These are phyloP conservation scores for Coemansia sp. DNA, from an alignment of 192 early-diverging fungal genomes.

Conservation along the genomic window DNA sequence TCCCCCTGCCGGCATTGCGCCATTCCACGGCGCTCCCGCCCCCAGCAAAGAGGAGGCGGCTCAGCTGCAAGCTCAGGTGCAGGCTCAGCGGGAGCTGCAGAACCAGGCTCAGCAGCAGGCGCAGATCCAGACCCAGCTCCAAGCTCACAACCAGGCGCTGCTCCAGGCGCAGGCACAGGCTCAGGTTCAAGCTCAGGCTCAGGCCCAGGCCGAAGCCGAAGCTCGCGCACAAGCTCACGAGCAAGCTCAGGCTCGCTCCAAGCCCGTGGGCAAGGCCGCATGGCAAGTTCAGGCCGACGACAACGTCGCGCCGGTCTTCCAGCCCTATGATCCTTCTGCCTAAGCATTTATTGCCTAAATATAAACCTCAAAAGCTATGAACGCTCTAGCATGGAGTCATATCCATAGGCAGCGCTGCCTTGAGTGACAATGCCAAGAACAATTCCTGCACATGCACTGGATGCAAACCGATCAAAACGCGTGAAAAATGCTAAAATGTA, in stretches of 20 bases:
- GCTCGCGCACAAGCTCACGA: constrained; percentile 38
- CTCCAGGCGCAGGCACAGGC: constrained; percentile 36
- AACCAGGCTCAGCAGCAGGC: constrained; percentile 13
- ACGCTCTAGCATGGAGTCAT: constrained; percentile 55
- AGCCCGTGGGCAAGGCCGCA: constrained; percentile 7
- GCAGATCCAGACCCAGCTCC: constrained; percentile 18
- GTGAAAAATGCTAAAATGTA: constrained; percentile 79
- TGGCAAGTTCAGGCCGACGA: not conserved
- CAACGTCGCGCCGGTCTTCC: not conserved
- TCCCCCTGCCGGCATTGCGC: constrained; percentile 44
- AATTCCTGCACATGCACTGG: constrained; percentile 66
- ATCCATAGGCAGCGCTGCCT: constrained; percentile 63
- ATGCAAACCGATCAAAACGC: constrained; percentile 67
- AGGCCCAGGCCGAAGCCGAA: constrained; percentile 46
- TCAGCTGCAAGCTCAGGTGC: constrained; percentile 18
- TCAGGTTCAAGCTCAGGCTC: constrained; percentile 44
- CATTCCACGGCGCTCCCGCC: constrained; percentile 3
- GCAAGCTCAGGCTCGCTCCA: constrained; percentile 35
- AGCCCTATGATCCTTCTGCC: not conserved
- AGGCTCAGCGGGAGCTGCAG: constrained; percentile 39
- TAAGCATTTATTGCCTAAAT: not conserved
- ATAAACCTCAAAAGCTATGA: not conserved
- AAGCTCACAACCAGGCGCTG: constrained; percentile 29
- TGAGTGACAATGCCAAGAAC: constrained; percentile 72
- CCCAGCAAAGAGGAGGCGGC: constrained; percentile 1